Evolutionary conservation across 768 basidiomycete species (phyloP).

Genomic region (Mycena sanguinolenta): DNA sequence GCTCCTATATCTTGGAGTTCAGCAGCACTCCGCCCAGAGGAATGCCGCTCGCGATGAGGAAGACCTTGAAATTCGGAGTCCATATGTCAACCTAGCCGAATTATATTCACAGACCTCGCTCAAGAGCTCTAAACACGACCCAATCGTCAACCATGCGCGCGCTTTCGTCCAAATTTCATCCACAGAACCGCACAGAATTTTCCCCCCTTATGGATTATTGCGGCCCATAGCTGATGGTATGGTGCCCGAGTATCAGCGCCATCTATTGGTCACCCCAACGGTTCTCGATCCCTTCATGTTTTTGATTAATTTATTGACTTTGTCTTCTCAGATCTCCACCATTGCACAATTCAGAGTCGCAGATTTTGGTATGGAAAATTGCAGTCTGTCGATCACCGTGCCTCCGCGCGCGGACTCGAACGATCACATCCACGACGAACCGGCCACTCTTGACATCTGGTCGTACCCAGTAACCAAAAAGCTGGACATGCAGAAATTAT

Average conservation of each 20-base stretch:
- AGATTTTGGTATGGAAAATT: conserved; percentile 50
- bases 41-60: background rate
- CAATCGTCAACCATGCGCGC: conserved; percentile 32
- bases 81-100: conserved; percentile 32
- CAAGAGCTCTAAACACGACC: conserved; percentile 27
- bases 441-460: conserved; percentile 32
- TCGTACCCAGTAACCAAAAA: conserved; percentile 21
- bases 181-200: conserved; percentile 28
- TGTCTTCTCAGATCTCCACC: conserved; percentile 42
- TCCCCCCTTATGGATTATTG: conserved; percentile 32
- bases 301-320: background rate
- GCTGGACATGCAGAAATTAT: conserved; percentile 32
- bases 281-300: background rate
- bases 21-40: conserved; percentile 3
- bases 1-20: conserved; percentile 30
- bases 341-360: conserved; percentile 45
- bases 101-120: conserved; percentile 28
- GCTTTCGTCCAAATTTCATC: conserved; percentile 31
- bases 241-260: conserved; percentile 33
- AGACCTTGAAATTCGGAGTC: conserved; percentile 30
- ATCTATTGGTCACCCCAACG: conserved; percentile 26
- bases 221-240: conserved; percentile 27
- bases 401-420: conserved; percentile 31
- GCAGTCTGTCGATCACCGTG: conserved; percentile 39
- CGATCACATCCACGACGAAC: conserved; percentile 17